Conservation (phyloP, 768 basidiomycete genomes). For the Neoboletus brunneissimus region DNA sequence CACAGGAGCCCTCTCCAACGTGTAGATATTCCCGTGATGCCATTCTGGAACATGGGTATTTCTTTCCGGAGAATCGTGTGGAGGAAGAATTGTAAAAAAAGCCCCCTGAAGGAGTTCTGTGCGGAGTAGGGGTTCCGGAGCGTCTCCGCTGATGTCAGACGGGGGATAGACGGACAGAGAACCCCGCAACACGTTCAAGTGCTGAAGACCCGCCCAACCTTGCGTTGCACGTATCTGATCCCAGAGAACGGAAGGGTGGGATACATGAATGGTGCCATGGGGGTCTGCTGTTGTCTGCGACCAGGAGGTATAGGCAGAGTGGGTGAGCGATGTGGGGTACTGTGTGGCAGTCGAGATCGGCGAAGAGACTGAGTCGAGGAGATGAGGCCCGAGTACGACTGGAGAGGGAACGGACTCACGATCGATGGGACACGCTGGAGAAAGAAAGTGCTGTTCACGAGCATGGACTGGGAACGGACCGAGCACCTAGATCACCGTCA, state of each 20-base stretch:
- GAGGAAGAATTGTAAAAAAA: constrained; percentile 69
- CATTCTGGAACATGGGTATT: constrained; percentile 45
- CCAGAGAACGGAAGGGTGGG: constrained; percentile 67
- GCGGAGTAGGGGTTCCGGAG: constrained; percentile 44
- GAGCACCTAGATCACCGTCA: constrained; percentile 48
- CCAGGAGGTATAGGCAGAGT: constrained; percentile 53
- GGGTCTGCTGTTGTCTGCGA: constrained; percentile 38
- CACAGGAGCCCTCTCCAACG: constrained; percentile 50
- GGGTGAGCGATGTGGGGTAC: constrained; percentile 58
- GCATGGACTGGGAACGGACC: constrained; percentile 86
- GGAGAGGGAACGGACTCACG: constrained; percentile 39
- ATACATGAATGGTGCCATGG: constrained; percentile 54
- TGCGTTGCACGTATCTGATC: constrained; percentile 65
- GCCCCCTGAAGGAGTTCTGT: constrained; percentile 69
- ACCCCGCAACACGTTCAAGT: constrained; percentile 68
- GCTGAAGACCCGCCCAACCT: constrained; percentile 87
- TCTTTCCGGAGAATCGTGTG: constrained; percentile 29
- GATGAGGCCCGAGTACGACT: not conserved
- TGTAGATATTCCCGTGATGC: constrained; percentile 88
- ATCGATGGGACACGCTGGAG: constrained; percentile 70
- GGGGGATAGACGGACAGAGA: constrained; percentile 59
- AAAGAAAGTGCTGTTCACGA: constrained; percentile 79
- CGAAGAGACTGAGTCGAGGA: constrained; percentile 5
- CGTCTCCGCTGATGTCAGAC: not conserved
- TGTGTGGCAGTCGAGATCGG: constrained; percentile 17